Evolutionary conservation across 2,329 filamentous ascomycete species (phyloP).

Genomic region (Chrysosporium keratinophilum): DNA sequence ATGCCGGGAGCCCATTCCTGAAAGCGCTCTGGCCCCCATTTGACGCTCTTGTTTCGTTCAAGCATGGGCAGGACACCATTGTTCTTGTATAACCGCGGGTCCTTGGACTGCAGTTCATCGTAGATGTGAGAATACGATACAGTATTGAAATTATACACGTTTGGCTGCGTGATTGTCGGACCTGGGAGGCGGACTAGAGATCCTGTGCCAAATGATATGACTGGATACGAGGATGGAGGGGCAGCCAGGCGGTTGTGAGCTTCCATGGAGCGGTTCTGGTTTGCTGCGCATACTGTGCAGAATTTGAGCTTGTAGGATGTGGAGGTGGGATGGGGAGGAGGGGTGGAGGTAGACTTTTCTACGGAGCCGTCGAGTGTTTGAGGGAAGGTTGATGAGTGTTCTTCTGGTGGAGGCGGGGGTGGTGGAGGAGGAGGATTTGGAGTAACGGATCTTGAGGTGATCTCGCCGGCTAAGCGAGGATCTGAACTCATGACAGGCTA

Average conservation of each 20-base stretch:
- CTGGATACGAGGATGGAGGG: conserved; percentile 76
- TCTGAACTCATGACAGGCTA: conserved; percentile 5
- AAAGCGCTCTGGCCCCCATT: conserved; percentile 93
- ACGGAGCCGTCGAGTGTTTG: background rate
- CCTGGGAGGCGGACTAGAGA: conserved; percentile 88
- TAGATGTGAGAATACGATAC: conserved; percentile 94
- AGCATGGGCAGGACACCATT: conserved; percentile 97
- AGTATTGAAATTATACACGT: conserved; percentile 96
- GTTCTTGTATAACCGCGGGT: conserved; percentile 73
- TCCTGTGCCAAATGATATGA: conserved; percentile 94
- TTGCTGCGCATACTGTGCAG: conserved; percentile 69
- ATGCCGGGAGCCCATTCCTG: conserved; percentile 91
- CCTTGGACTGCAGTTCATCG: conserved; percentile 76
- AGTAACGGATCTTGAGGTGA: conserved; percentile 2
- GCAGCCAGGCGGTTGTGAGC: conserved; percentile 87
- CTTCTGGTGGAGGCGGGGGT: conserved; percentile 7
- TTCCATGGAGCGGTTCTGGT: conserved; percentile 99
- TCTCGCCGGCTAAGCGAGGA: conserved; percentile 3
- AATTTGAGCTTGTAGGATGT: conserved; percentile 61
- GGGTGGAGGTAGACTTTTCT: conserved; percentile 12
- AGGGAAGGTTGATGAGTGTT: background rate
- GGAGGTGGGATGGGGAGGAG: conserved; percentile 34
- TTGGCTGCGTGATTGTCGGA: conserved; percentile 81
- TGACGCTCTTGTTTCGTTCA: conserved; percentile 78
- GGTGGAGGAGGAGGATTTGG: conserved; percentile 9